Conservation (phyloP, 257 asterid genomes). For the Forsythia viridissima region DNA sequence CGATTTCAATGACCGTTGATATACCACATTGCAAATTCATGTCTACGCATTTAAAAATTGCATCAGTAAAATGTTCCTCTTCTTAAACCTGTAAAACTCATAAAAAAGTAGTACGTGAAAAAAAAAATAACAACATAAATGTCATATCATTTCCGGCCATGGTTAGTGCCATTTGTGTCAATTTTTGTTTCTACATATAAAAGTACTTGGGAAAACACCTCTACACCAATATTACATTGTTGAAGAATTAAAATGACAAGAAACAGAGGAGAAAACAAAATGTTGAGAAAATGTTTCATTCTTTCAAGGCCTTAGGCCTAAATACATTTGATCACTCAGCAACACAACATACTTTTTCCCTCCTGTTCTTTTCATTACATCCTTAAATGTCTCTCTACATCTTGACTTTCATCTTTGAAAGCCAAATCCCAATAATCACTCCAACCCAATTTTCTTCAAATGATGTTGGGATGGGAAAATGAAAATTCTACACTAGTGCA, state of each 20-base stretch:
- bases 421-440: constrained; percentile 43
- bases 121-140: too few relatives aligned
- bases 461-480: constrained; percentile 40
- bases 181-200: too few relatives aligned
- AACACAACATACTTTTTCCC: background rate
- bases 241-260: background rate
- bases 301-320: constrained; percentile 39
- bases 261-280: background rate
- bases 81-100: too few relatives aligned
- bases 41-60: too few relatives aligned
- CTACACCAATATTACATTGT: background rate
- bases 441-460: constrained; percentile 51
- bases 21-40: background rate
- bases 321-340: constrained; percentile 12
- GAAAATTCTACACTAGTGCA: constrained; percentile 46
- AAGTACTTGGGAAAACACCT: too few relatives aligned
- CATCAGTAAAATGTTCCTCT: too few relatives aligned
- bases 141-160: too few relatives aligned
- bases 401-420: constrained; percentile 76
- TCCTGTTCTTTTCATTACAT: constrained; percentile 25
- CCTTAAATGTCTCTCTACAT: constrained; percentile 38
- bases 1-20: too few relatives aligned
- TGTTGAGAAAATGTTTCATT: constrained; percentile 17
- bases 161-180: too few relatives aligned
- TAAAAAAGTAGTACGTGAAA: too few relatives aligned